Evolutionary conservation across 768 basidiomycete species (phyloP).

Genomic region (Termitomyces sp.): DNA sequence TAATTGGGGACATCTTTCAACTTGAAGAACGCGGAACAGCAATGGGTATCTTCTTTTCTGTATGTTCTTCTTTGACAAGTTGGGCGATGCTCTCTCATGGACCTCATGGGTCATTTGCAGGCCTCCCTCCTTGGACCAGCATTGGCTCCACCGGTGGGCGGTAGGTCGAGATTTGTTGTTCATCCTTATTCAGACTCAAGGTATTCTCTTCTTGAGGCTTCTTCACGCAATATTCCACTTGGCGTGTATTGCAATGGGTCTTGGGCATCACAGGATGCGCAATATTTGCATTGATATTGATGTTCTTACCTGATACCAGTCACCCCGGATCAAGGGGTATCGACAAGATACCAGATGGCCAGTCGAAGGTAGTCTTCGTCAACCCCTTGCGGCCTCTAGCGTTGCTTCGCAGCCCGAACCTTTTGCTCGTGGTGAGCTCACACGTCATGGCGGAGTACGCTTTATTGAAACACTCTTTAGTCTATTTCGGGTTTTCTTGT

Average conservation of each 20-base stretch:
- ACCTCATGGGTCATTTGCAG: constrained; percentile 22
- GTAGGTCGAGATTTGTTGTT: constrained; percentile 18
- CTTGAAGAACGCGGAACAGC: constrained; percentile 50
- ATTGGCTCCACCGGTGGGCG: constrained; percentile 57
- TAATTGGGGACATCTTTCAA: constrained; percentile 58
- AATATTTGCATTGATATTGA: constrained; percentile 33
- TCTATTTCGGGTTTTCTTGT: constrained; percentile 25
- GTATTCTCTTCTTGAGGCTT: constrained; percentile 33
- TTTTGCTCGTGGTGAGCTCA: constrained; percentile 47
- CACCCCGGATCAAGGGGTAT: constrained; percentile 56
- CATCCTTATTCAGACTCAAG: background rate
- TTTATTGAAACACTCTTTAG: constrained; percentile 7
- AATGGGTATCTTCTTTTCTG: constrained; percentile 35
- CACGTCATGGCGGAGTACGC: background rate
- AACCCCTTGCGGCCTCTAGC: constrained; percentile 55
- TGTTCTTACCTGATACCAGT: constrained; percentile 64
- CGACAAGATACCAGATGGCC: constrained; percentile 34
- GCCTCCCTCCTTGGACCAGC: constrained; percentile 56
- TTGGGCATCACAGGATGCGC: constrained; percentile 39
- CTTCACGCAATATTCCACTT: constrained; percentile 57
- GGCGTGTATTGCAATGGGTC: constrained; percentile 54
- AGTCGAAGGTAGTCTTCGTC: constrained; percentile 37
- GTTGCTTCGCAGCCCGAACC: constrained; percentile 56
- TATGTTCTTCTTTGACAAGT: constrained; percentile 4
- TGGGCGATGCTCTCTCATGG: background rate